Conservation (phyloP, 176 grass and related monocot species). For the Aegilops sharonensis region DNA sequence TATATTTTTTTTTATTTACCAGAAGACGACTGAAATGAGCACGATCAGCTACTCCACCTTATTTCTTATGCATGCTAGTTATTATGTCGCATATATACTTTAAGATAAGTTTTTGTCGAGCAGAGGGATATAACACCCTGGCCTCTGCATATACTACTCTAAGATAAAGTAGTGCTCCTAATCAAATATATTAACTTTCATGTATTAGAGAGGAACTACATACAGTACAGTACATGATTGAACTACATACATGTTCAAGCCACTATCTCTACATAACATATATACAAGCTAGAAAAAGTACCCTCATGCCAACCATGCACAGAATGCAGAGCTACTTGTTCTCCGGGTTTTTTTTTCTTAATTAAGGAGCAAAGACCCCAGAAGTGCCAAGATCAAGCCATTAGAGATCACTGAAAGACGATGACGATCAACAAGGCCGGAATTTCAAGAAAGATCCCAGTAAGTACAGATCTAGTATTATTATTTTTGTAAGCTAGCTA, state of each 20-base stretch:
- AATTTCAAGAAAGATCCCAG: constrained; percentile 16
- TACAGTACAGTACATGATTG: background rate
- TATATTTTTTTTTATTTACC: background rate
- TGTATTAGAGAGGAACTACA: background rate
- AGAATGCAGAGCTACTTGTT: background rate
- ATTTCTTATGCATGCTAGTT: background rate
- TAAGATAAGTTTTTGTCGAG: no score
- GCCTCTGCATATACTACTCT: no score
- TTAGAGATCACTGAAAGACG: background rate
- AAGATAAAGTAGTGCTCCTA: no score
- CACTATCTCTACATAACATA: background rate
- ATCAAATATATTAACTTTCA: no score
- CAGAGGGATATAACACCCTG: no score
- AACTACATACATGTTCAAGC: background rate
- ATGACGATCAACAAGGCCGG: background rate
- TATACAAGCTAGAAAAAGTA: background rate
- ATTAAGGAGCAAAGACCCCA: background rate
- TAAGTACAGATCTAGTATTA: background rate
- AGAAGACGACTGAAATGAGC: background rate
- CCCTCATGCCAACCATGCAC: background rate
- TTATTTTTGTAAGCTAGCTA: background rate
- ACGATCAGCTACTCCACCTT: background rate
- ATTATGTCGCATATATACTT: background rate
- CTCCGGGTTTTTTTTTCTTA: background rate
- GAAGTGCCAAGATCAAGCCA: background rate